A percentile compares a stretch with the other conserved stretches of the same genome.
phyloP scores from a whole-genome alignment of 257 asterid genomes.

The Petunia secreta region DNA sequence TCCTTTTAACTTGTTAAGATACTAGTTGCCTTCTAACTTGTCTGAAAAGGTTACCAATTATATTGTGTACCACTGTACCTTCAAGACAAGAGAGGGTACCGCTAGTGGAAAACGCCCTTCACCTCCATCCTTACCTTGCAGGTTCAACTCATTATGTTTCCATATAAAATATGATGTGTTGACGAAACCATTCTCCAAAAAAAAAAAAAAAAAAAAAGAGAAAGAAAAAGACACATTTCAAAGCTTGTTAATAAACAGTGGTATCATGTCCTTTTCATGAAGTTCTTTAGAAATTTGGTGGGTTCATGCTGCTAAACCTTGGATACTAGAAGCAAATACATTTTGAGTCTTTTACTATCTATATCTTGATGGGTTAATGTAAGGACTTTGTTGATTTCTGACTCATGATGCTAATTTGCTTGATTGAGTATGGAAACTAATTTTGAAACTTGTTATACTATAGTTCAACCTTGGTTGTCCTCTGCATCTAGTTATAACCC shows the following conservation, averaged over 20 bases:
- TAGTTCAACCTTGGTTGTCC: not conserved
- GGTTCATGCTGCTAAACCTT: not conserved
- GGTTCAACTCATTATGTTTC: no score
- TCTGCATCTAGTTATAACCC: not conserved
- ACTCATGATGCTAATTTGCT: no score
- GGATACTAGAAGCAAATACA: not conserved
- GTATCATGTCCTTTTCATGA: not conserved
- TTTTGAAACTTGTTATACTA: not conserved
- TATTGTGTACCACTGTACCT: no score
- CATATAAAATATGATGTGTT: no score
- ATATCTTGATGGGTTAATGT: no score
- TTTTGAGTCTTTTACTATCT: not conserved
- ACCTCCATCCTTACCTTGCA: no score
- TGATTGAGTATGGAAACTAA: no score
- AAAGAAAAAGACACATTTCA: no score
- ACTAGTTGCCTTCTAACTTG: slow-evolving; percentile 10
- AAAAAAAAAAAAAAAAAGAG: no score
- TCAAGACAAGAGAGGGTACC: no score
- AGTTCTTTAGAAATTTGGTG: not conserved
- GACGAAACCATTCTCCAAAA: no score
- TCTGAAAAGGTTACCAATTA: not conserved
- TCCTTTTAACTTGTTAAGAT: not conserved
- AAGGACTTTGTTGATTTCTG: not conserved
- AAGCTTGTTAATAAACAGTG: not conserved
- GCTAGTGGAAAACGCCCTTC: no score